phyloP scores from a whole-genome alignment of 495 filamentous ascomycete species.

The Trichocladium uniseriatum region DNA sequence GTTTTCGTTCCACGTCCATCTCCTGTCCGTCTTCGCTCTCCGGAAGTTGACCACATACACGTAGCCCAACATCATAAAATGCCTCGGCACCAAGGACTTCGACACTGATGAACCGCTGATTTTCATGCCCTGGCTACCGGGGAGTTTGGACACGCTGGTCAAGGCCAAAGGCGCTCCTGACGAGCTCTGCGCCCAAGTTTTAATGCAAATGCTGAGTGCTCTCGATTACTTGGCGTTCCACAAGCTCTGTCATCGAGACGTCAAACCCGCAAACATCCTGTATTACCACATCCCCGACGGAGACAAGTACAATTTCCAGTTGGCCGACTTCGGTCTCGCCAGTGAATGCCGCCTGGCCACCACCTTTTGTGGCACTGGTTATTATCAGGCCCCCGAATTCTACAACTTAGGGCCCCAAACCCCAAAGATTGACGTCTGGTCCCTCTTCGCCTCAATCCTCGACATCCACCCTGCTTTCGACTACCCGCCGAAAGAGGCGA shows the following conservation, averaged over 20 bases:
- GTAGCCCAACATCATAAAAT: conserved; percentile 10
- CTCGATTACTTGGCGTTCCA: conserved; percentile 22
- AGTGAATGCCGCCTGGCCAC: neutral
- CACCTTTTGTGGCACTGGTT: conserved; percentile 1
- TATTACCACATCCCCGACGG: neutral
- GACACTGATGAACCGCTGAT: neutral
- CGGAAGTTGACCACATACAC: neutral
- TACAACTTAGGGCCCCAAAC: neutral
- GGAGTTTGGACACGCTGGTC: neutral
- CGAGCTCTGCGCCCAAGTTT: neutral
- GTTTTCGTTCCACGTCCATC: neutral
- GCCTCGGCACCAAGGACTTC: neutral
- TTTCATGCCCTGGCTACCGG: conserved; percentile 5
- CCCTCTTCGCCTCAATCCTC: conserved; percentile 18
- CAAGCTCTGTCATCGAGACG: conserved; percentile 59
- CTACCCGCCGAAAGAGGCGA: neutral
- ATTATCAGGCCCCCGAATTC: conserved; percentile 19
- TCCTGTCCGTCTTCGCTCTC: neutral
- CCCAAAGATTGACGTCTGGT: conserved; percentile 21
- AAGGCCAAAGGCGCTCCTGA: neutral
- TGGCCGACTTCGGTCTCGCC: conserved; percentile 21
- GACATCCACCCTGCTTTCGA: neutral
- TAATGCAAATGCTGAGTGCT: conserved; percentile 19
- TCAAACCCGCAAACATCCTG: conserved; percentile 67
- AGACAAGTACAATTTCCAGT: conserved; percentile 7